A percentile compares a stretch with the other conserved stretches of the same genome.
These are phyloP conservation scores for Microascus cirrosus DNA, from an alignment of 2,329 filamentous ascomycete species.

Conservation along the genomic window DNA sequence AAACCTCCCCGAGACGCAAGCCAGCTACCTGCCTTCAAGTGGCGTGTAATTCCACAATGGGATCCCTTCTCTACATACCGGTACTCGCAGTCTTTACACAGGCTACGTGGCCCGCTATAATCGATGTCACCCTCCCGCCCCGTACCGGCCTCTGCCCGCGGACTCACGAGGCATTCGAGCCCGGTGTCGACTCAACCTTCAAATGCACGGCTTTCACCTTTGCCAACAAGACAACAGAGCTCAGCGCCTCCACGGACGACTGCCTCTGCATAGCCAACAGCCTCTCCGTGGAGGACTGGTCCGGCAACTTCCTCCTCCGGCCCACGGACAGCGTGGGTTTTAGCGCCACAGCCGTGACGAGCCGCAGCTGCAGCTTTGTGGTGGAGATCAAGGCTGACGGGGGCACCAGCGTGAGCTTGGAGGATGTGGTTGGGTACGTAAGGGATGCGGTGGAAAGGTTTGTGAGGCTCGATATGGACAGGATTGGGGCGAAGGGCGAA, in stretches of 20 bases:
- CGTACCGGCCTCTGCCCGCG: background rate
- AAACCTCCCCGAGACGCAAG: background rate
- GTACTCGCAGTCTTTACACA: background rate
- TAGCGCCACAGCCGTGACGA: conserved; percentile 1
- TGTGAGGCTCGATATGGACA: conserved; percentile 1
- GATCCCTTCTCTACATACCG: background rate
- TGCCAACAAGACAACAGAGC: conserved; percentile 4
- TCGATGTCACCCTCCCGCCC: conserved; percentile 1
- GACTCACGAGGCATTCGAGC: background rate
- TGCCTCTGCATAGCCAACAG: conserved; percentile 6
- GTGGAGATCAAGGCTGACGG: conserved; percentile 4
- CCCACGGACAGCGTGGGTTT: conserved; percentile 5
- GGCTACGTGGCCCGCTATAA: background rate
- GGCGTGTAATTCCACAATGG: background rate
- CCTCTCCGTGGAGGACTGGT: conserved; percentile 1
- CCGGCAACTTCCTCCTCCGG: conserved; percentile 5
- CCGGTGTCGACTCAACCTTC: background rate
- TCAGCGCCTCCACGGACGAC: conserved; percentile 4
- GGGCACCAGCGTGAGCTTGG: conserved; percentile 4
- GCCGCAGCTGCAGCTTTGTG: conserved; percentile 6
- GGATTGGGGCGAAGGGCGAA: conserved; percentile 4
- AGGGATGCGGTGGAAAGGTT: conserved; percentile 4
- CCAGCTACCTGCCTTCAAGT: background rate
- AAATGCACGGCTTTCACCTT: conserved; percentile 5
- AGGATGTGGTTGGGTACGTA: conserved; percentile 2